These are phyloP conservation scores for Gryganskiella cystojenkinii DNA, from an alignment of 192 early-diverging fungal species.

Conservation along the genomic window DNA sequence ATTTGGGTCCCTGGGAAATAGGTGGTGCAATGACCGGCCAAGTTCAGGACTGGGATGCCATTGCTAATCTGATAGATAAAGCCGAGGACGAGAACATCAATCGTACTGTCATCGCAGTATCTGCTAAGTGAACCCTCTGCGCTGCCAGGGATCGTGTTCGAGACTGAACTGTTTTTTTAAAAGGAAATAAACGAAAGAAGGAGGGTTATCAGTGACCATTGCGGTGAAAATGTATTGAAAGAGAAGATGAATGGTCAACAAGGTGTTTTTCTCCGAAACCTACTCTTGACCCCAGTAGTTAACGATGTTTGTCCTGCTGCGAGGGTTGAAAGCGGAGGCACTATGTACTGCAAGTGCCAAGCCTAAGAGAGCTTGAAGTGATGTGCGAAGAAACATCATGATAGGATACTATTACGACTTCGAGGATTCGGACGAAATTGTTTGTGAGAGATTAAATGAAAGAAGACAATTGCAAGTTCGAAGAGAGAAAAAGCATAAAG, in stretches of 20 bases:
- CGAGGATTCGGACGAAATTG: too few species aligned
- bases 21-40: conserved; percentile 62
- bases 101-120: conserved; percentile 69
- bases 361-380: not conserved
- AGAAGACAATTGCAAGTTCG: too few species aligned
- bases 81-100: conserved; percentile 67
- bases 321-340: conserved; percentile 12
- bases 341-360: not conserved
- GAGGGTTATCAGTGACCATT: too few species aligned
- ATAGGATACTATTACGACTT: too few species aligned
- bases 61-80: conserved; percentile 68
- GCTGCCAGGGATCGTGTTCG: conserved; percentile 10
- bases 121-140: conserved; percentile 24
- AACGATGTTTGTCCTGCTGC: conserved; percentile 30
- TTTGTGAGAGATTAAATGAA: too few species aligned
- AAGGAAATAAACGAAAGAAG: not conserved
- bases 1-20: conserved; percentile 64
- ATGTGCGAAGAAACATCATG: conserved; percentile 1
- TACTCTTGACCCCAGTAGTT: conserved; percentile 52
- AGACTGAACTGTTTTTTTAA: not conserved
- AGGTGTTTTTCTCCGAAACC: too few species aligned
- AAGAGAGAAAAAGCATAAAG: too few species aligned
- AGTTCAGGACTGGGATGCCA: conserved; percentile 63
- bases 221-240: too few species aligned
- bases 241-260: too few species aligned